These are phyloP conservation scores for Mycena chlorophos DNA, from an alignment of 768 basidiomycete species.

Conservation along the genomic window DNA sequence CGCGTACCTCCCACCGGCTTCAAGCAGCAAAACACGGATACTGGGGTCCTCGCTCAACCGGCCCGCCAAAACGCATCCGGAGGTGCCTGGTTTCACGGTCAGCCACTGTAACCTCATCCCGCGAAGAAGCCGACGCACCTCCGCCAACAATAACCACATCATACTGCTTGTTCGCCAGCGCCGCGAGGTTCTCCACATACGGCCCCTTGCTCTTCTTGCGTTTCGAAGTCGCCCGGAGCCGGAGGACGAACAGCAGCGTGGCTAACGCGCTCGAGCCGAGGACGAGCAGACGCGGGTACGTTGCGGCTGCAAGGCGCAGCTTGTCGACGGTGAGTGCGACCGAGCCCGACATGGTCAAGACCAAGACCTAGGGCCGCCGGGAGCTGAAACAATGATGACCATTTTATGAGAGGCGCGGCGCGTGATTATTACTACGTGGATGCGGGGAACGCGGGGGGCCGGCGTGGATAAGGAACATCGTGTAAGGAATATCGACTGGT, in stretches of 20 bases:
- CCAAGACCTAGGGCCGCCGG: too few species aligned
- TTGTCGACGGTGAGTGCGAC: neutral
- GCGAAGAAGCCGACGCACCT: slow-evolving; percentile 34
- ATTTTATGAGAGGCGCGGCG: too few species aligned
- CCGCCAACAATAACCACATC: slow-evolving; percentile 59
- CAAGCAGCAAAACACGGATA: slow-evolving; percentile 55
- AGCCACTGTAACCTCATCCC: neutral
- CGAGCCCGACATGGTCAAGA: slow-evolving; percentile 6
- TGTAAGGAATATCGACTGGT: too few species aligned
- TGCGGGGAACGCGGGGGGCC: too few species aligned
- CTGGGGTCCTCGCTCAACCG: slow-evolving; percentile 57
- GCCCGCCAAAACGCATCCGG: slow-evolving; percentile 62
- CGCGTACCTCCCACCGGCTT: slow-evolving; percentile 59
- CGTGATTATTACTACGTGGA: too few species aligned
- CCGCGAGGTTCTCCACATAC: slow-evolving; percentile 17
- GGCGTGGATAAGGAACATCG: too few species aligned
- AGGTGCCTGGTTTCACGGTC: slow-evolving; percentile 44
- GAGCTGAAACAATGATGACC: too few species aligned
- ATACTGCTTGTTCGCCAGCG: slow-evolving; percentile 32
- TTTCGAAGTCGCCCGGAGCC: neutral
- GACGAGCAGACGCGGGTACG: slow-evolving; percentile 1
- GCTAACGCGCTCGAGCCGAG: slow-evolving; percentile 10
- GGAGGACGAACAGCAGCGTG: slow-evolving; percentile 11
- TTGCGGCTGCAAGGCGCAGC: slow-evolving; percentile 3
- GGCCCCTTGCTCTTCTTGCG: neutral